Conservation (phyloP, 1,284 basidiomycete genomes). For the Microbotryomycetes sp. region DNA sequence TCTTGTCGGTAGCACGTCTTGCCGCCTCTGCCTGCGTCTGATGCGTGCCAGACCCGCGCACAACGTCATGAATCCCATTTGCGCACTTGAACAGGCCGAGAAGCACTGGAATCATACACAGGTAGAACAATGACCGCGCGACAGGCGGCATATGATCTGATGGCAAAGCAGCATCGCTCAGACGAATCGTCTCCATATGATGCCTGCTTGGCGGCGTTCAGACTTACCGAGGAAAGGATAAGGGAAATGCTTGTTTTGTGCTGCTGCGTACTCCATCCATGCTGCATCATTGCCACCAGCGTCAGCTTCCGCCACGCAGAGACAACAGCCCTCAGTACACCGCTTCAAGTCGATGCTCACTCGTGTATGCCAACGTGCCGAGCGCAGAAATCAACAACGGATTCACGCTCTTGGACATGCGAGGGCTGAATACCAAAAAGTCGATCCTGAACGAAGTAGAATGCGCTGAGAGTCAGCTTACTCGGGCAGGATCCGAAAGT, state of each 20-base stretch:
- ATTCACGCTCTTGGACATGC: slow-evolving; percentile 15
- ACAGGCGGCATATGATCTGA: slow-evolving; percentile 16
- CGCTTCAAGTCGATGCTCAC: not conserved
- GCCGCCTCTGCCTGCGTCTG: not conserved
- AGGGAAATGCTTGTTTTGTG: slow-evolving; percentile 22
- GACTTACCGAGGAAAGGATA: slow-evolving; percentile 10
- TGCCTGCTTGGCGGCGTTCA: not conserved
- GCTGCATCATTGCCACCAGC: not conserved
- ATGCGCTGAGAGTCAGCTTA: not conserved
- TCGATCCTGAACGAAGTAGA: slow-evolving; percentile 5
- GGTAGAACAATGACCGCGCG: slow-evolving; percentile 19
- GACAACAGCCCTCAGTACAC: not conserved
- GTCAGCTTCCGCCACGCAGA: no score
- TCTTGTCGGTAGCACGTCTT: not conserved
- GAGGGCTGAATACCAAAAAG: slow-evolving; percentile 30
- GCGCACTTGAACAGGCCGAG: slow-evolving; percentile 19
- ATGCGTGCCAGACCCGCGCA: not conserved
- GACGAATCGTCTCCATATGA: not conserved
- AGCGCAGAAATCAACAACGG: slow-evolving; percentile 15
- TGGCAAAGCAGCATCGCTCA: not conserved
- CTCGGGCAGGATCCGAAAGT: not conserved
- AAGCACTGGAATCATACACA: slow-evolving; percentile 19
- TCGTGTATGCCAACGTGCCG: slow-evolving; percentile 1
- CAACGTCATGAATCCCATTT: slow-evolving; percentile 14
- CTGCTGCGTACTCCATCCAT: slow-evolving; percentile 29